A percentile compares a stretch with the other conserved stretches of the same genome.
These are phyloP conservation scores for Gynandropsis gynandra DNA, from an alignment of 345 rosid genomes.

Conservation along the genomic window DNA sequence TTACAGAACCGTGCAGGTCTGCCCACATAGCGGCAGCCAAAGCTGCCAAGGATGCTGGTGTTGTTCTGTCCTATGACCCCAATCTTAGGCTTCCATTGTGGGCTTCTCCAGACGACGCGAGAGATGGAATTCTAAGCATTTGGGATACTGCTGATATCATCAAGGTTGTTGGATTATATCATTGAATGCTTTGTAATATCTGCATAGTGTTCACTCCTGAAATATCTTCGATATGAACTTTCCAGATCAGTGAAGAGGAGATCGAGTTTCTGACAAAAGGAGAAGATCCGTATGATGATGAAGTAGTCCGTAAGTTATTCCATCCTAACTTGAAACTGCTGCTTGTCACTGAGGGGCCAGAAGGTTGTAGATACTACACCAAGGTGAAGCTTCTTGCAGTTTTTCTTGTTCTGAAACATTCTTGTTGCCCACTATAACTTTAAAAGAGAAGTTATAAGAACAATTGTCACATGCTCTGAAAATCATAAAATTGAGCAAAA, in stretches of 20 bases:
- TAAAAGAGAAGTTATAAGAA: neutral
- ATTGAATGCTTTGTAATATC: neutral
- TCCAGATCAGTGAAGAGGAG: constrained; percentile 89
- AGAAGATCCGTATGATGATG: constrained; percentile 88
- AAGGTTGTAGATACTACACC: constrained; percentile 91
- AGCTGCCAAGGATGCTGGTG: constrained; percentile 94
- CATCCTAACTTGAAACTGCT: constrained; percentile 80
- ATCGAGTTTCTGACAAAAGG: constrained; percentile 74
- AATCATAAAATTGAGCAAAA: too few species aligned
- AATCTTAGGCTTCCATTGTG: constrained; percentile 93
- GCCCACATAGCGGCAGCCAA: constrained; percentile 90
- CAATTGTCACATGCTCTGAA: too few species aligned
- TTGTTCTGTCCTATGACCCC: constrained; percentile 76
- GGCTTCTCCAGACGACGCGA: constrained; percentile 77
- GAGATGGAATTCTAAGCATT: constrained; percentile 78
- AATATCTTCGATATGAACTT: constrained; percentile 13
- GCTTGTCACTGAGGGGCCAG: constrained; percentile 79
- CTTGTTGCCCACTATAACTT: too few species aligned
- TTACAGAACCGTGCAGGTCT: constrained; percentile 91
- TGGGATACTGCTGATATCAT: constrained; percentile 86
- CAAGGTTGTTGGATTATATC: constrained; percentile 40
- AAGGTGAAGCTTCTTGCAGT: constrained; percentile 39
- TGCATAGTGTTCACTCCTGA: neutral
- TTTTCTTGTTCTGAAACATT: neutral
- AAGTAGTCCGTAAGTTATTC: constrained; percentile 60